These are phyloP conservation scores for Metschnikowia proteae DNA, from an alignment of 805 yeast species.

Conservation along the genomic window DNA sequence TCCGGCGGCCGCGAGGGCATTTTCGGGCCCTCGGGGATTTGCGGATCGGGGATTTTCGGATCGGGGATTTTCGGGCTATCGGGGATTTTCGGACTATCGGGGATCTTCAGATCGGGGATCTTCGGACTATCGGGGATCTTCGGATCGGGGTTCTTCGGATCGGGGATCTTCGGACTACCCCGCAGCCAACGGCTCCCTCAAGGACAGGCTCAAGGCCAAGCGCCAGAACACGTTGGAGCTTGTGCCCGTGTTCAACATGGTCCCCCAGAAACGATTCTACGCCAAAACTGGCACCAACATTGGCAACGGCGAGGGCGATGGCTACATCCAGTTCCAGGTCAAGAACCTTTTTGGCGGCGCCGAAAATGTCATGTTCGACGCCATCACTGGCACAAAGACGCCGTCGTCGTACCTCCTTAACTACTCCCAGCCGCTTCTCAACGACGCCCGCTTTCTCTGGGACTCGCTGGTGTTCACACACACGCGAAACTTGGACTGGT, in stretches of 20 bases:
- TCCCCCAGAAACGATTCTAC: conserved; percentile 65
- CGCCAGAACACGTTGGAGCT: conserved; percentile 18
- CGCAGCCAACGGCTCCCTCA: conserved; percentile 2
- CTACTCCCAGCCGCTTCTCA: conserved; percentile 43
- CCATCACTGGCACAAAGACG: conserved; percentile 47
- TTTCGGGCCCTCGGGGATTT: too few species aligned
- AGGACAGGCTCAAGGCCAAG: not conserved
- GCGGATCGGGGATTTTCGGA: too few species aligned
- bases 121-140: too few species aligned
- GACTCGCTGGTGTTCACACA: conserved; percentile 42
- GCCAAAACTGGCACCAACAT: conserved; percentile 94
- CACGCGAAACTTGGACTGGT: conserved; percentile 45
- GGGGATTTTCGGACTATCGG: too few species aligned
- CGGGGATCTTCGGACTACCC: too few species aligned
- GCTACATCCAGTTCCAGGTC: conserved; percentile 71
- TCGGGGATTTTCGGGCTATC: too few species aligned
- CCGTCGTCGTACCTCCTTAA: conserved; percentile 48
- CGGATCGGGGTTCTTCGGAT: too few species aligned
- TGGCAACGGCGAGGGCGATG: conserved; percentile 97
- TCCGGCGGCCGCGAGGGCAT: conserved; percentile 2
- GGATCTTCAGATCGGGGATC: too few species aligned
- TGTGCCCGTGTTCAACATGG: conserved; percentile 35
- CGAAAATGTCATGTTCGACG: conserved; percentile 49
- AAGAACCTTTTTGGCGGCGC: conserved; percentile 57
- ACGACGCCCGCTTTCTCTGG: conserved; percentile 37